Conservation (phyloP, 257 asterid genomes). For the Solanum corneliomulleri region DNA sequence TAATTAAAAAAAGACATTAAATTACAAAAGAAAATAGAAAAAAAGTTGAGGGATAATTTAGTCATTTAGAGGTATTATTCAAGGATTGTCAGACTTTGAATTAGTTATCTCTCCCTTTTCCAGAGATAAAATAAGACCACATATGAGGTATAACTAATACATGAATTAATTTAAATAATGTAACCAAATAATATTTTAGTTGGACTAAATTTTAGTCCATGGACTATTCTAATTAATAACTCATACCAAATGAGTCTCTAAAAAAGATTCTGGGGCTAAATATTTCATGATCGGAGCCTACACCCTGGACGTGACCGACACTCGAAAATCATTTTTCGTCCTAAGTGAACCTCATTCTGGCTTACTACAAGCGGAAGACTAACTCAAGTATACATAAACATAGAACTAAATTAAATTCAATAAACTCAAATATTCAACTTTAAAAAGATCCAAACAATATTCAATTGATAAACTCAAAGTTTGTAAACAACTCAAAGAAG, state of each 20-base stretch:
- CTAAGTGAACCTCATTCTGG: too few relatives aligned
- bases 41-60: neutral
- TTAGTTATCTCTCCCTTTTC: neutral
- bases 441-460: too few relatives aligned
- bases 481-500: too few relatives aligned
- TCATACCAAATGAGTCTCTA: neutral
- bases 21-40: neutral
- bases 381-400: too few relatives aligned
- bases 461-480: too few relatives aligned
- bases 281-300: too few relatives aligned
- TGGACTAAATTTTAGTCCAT: neutral
- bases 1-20: too few relatives aligned
- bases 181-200: neutral
- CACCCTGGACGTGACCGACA: too few relatives aligned
- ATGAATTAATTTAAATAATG: neutral
- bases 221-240: neutral
- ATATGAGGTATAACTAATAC: neutral
- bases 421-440: too few relatives aligned
- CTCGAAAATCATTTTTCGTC: too few relatives aligned
- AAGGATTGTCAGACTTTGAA: neutral
- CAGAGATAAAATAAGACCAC: neutral
- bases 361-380: too few relatives aligned
- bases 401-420: too few relatives aligned
- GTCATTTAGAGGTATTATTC: neutral
- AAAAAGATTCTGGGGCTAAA: neutral